Evolutionary conservation across 257 asterid genomes (phyloP), one percentile per base, ranked within the genome.

Genomic region (Catharanthus roseus): DNA sequence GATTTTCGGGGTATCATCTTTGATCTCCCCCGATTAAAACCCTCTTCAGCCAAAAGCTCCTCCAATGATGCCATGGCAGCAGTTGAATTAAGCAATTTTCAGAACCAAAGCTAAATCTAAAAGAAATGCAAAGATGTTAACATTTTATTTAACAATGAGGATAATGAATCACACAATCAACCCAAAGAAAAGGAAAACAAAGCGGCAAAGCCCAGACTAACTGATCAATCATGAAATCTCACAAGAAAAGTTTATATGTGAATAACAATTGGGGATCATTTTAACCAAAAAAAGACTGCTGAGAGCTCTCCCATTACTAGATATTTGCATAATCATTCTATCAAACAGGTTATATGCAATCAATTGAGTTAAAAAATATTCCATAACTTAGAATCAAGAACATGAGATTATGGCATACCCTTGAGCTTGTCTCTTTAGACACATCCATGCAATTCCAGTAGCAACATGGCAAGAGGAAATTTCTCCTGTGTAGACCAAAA

Each of bases 21-120:
- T n/a, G 84, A 63, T 64, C 82, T 87, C 67, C 87, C 77, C 44
- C 86, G 76, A 65, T 75, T 81, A 26, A 91, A 89, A 45, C 97
- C 96, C 85, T 91, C 96, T 76, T 84, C 78, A 1, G 87, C 74
- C 53, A 87, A 72, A 80, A 89, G 93, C 67, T 89, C 90, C 82
- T 87, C 95, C 78, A 89, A 70, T 63, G 96, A 91, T 63, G 87
- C 85, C 91, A 89, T 87, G 60, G 55, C 50, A 34, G 70, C 50
- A 18, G 47, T 53, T 18, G 38, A 73, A 28, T 19, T 13, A 66
- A 51, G 15, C 18, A 54, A 23, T 1, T 31, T 47, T 73, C 72
- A 66, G 72, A 51, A 24, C 21, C 38, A 31, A 28, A 26, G 38
- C 64, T 62, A 49, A 34, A 45, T 63, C 76, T 36, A 39, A 51